These are phyloP conservation scores for Pleurostoma richardsiae DNA, from an alignment of 2,329 filamentous ascomycete genomes.

Conservation along the genomic window DNA sequence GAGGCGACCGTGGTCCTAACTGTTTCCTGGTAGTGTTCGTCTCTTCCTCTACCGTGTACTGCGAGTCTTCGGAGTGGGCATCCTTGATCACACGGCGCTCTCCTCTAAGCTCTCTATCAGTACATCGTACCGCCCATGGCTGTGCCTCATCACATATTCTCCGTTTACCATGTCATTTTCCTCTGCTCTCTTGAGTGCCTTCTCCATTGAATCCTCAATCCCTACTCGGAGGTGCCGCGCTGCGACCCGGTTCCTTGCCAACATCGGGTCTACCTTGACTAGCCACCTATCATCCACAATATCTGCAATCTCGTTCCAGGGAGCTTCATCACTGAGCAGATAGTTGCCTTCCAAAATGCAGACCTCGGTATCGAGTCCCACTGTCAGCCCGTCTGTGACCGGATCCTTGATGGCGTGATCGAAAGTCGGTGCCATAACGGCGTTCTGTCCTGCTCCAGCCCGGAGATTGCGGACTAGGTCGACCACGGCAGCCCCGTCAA, in stretches of 20 bases:
- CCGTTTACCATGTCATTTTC: constrained; percentile 31
- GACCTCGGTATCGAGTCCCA: constrained; percentile 8
- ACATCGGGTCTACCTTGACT: constrained; percentile 27
- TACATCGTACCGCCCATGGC: constrained; percentile 17
- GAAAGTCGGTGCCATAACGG: constrained; percentile 13
- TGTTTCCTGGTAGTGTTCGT: too few relatives aligned
- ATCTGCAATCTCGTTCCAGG: constrained; percentile 24
- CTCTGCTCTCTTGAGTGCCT: constrained; percentile 27
- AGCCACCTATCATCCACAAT: constrained; percentile 35
- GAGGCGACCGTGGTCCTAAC: too few relatives aligned
- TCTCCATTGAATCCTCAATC: constrained; percentile 30
- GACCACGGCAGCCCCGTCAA: constrained; percentile 17
- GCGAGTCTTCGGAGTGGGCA: too few relatives aligned
- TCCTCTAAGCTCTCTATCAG: constrained; percentile 19
- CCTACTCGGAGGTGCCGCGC: constrained; percentile 29
- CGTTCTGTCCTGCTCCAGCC: not conserved
- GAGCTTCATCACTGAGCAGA: constrained; percentile 20
- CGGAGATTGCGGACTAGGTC: constrained; percentile 13
- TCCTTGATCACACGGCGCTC: too few relatives aligned
- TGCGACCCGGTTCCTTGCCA: constrained; percentile 30
- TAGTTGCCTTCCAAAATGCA: constrained; percentile 18
- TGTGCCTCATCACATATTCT: constrained; percentile 11
- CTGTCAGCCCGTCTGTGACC: constrained; percentile 8
- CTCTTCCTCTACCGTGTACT: too few relatives aligned
- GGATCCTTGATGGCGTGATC: constrained; percentile 18